A percentile compares a stretch with the other conserved stretches of the same genome.
phyloP scores from a whole-genome alignment of 768 basidiomycete species.

The Hemileccinum impolitum region DNA sequence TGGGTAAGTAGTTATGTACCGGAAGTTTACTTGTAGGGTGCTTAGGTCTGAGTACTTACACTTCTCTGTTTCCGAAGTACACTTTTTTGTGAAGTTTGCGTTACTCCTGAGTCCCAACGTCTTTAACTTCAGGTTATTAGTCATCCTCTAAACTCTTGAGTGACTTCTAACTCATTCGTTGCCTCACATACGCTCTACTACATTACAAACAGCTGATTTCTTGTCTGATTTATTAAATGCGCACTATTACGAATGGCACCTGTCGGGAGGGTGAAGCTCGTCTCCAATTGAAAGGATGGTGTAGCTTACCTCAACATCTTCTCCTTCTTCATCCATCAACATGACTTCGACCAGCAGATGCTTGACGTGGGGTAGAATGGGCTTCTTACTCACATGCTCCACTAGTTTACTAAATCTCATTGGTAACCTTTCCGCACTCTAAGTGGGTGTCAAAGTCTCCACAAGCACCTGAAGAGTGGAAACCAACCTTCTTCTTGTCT shows the following conservation, averaged over 20 bases:
- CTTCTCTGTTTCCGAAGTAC: conserved; percentile 3
- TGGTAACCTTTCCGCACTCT: conserved; percentile 84
- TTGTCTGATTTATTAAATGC: conserved; percentile 39
- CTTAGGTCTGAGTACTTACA: conserved; percentile 19
- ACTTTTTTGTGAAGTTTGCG: neutral
- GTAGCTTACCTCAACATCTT: conserved; percentile 83
- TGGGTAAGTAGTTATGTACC: conserved; percentile 47
- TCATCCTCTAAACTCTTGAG: neutral
- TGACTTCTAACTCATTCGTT: neutral
- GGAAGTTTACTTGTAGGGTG: conserved; percentile 13
- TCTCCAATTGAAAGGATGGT: neutral
- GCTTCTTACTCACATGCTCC: conserved; percentile 93
- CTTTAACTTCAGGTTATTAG: too few species aligned
- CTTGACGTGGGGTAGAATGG: conserved; percentile 77
- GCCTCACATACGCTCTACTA: conserved; percentile 3
- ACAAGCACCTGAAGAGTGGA: neutral
- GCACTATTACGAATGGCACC: conserved; percentile 84
- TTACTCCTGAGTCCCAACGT: neutral
- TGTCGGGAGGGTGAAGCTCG: conserved; percentile 22
- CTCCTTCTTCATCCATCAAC: conserved; percentile 87
- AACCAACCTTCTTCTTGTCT: conserved; percentile 82
- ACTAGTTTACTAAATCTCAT: conserved; percentile 92
- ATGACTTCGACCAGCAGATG: conserved; percentile 92
- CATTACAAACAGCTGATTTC: conserved; percentile 4
- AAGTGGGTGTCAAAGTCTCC: conserved; percentile 9